phyloP scores from a whole-genome alignment of 805 yeast genomes.

The Candida maesae region DNA sequence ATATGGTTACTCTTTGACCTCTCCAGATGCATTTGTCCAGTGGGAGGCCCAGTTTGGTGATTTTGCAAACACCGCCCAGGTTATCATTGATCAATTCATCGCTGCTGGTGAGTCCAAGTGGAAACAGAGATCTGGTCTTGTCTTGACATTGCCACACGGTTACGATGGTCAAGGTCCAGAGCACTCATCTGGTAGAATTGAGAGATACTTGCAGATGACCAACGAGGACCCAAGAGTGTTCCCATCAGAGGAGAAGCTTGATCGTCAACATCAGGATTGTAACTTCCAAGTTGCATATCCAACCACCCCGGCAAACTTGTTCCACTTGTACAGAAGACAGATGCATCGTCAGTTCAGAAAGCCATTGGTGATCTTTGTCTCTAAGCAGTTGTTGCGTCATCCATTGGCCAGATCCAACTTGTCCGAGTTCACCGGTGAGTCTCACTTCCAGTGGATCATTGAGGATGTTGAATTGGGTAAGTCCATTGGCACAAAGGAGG shows the following conservation, averaged over 20 bases:
- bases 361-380: slow-evolving; percentile 83
- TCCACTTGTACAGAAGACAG: slow-evolving; percentile 97
- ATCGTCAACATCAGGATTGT: slow-evolving; percentile 98
- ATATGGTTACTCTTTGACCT: slow-evolving; percentile 96
- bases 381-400: slow-evolving; percentile 91
- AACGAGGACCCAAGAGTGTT: slow-evolving; percentile 93
- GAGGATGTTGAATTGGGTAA: slow-evolving; percentile 88
- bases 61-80: slow-evolving; percentile 99
- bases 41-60: slow-evolving; percentile 99
- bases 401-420: slow-evolving; percentile 91
- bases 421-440: slow-evolving; percentile 83
- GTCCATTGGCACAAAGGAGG: slow-evolving; percentile 70
- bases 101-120: slow-evolving; percentile 97
- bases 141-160: slow-evolving; percentile 96
- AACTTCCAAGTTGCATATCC: slow-evolving; percentile 98
- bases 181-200: slow-evolving; percentile 97
- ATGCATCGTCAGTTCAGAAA: slow-evolving; percentile 98
- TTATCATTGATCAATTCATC: slow-evolving; percentile 92
- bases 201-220: slow-evolving; percentile 92
- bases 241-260: slow-evolving; percentile 86
- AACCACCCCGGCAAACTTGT: slow-evolving; percentile 93
- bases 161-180: slow-evolving; percentile 99
- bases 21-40: slow-evolving; percentile 94
- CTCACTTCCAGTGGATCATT: slow-evolving; percentile 93
- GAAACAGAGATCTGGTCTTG: slow-evolving; percentile 98